These are phyloP conservation scores for Colletotrichum eremochloae DNA, from an alignment of 2,329 filamentous ascomycete genomes.

Conservation along the genomic window DNA sequence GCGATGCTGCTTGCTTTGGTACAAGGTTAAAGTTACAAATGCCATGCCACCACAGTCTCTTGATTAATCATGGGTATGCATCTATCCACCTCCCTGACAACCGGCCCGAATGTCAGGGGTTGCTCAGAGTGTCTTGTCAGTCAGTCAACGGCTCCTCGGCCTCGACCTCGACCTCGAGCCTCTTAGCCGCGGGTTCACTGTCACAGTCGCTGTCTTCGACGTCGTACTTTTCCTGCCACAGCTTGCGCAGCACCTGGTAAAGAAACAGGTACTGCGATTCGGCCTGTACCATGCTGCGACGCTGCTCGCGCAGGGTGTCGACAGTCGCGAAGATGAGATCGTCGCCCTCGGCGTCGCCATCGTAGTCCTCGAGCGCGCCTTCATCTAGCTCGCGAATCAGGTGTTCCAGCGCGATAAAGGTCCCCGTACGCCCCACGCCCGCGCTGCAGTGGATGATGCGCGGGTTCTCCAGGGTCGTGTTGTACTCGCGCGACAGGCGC, in stretches of 20 bases:
- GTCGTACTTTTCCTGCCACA: constrained; percentile 77
- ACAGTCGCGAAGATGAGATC: constrained; percentile 86
- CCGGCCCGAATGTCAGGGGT: not conserved
- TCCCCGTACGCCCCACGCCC: constrained; percentile 93
- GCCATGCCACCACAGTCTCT: constrained; percentile 22
- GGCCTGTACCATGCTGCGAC: constrained; percentile 95
- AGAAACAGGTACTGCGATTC: constrained; percentile 88
- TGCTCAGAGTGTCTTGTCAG: constrained; percentile 15
- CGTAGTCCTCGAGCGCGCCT: constrained; percentile 72
- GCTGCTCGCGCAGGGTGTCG: constrained; percentile 84
- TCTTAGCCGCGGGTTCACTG: constrained; percentile 65
- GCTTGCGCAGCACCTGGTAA: constrained; percentile 85
- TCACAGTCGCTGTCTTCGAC: constrained; percentile 50
- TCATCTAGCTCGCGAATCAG: constrained; percentile 84
- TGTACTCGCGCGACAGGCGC: constrained; percentile 71
- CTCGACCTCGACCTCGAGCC: constrained; percentile 66
- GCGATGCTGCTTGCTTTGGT: constrained; percentile 23
- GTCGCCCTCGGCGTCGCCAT: constrained; percentile 47
- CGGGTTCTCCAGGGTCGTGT: constrained; percentile 67
- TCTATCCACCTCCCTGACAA: not conserved
- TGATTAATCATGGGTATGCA: constrained; percentile 12
- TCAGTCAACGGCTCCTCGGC: constrained; percentile 61
- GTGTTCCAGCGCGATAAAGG: constrained; percentile 96
- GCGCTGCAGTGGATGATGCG: constrained; percentile 91
- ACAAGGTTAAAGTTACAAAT: constrained; percentile 28